phyloP scores from a whole-genome alignment of 257 asterid species.

The Lantana camara region DNA sequence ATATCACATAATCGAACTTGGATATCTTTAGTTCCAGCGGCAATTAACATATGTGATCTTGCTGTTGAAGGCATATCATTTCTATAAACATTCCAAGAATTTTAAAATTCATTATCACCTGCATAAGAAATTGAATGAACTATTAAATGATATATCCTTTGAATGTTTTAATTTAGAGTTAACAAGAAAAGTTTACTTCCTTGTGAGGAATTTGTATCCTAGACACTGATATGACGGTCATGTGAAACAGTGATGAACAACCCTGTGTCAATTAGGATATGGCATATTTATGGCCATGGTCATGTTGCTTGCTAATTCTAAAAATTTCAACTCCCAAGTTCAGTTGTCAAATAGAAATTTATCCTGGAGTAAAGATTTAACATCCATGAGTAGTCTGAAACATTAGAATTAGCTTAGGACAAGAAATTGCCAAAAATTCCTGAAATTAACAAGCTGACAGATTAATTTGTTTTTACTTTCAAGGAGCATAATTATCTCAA shows the following conservation, averaged over 20 bases:
- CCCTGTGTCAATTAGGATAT: conserved; percentile 85
- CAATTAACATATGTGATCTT: conserved; percentile 90
- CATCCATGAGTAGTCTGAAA: no score
- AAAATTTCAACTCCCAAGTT: conserved; percentile 62
- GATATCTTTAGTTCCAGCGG: conserved; percentile 96
- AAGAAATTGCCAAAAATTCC: not conserved
- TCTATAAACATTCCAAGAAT: conserved; percentile 97
- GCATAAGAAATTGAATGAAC: conserved; percentile 30
- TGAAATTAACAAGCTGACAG: not conserved
- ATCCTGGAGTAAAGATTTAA: no score
- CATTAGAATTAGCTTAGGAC: not conserved
- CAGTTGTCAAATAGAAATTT: no score
- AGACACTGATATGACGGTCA: conserved; percentile 86
- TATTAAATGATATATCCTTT: conserved; percentile 16
- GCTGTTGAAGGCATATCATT: conserved; percentile 90
- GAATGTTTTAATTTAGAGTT: not conserved
- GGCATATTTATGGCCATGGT: conserved; percentile 78
- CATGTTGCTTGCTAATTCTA: conserved; percentile 83
- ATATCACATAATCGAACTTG: conserved; percentile 99
- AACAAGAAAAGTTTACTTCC: conserved; percentile 33
- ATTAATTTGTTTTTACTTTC: not conserved
- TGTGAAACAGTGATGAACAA: conserved; percentile 90
- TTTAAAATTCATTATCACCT: conserved; percentile 82
- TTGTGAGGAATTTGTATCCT: conserved; percentile 96
- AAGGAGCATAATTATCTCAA: not conserved